Evolutionary conservation across 352 stramenopile species (phyloP), one percentile per base, ranked within the genome.

Genomic region (Pythium guiyangense): DNA sequence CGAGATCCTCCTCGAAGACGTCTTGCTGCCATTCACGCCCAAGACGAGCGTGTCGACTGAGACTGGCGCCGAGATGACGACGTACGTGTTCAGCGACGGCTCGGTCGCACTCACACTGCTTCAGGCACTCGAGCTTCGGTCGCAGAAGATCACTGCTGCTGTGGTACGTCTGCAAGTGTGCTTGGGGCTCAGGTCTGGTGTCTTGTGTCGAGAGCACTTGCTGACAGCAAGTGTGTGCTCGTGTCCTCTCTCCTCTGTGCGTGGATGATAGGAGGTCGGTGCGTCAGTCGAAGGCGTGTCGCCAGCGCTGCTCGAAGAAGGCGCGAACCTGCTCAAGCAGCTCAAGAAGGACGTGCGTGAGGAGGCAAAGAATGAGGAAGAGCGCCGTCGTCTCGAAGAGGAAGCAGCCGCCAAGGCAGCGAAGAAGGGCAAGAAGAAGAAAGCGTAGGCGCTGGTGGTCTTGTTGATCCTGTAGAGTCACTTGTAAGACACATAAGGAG

Each of bases 401-500:
- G 82, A 92, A 58, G 78, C 73, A 18, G 74, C 73, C 17, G 65
- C 82, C 35, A 94, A 92, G 64, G 79, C 77, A 55, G 73, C 82
- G 48, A 90, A 90, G 62, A 94, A 92, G 49, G 65, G 73, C 25
- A 92, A 90, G 52, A 91, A 90, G 62, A 90, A 90, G 43, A 92
- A 88, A 51, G 67, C 68, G 37, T 83, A 76, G 56, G n/a, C n/a
- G n/a, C n/a, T n/a, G n/a, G n/a, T n/a, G n/a, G n/a, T n/a, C n/a
- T n/a, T n/a, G n/a, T n/a, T n/a, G n/a, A n/a, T n/a, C n/a, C n/a
- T n/a, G n/a, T n/a, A n/a, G n/a, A n/a, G n/a, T n/a, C n/a, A n/a
- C n/a, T n/a, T n/a, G n/a, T n/a, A n/a, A n/a, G n/a, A n/a, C n/a
- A n/a, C n/a, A n/a, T n/a, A n/a, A n/a, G n/a, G n/a, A n/a, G n/a